These are phyloP conservation scores for Berkeleyomyces basicola DNA, from an alignment of 2,329 filamentous ascomycete genomes.

Conservation along the genomic window DNA sequence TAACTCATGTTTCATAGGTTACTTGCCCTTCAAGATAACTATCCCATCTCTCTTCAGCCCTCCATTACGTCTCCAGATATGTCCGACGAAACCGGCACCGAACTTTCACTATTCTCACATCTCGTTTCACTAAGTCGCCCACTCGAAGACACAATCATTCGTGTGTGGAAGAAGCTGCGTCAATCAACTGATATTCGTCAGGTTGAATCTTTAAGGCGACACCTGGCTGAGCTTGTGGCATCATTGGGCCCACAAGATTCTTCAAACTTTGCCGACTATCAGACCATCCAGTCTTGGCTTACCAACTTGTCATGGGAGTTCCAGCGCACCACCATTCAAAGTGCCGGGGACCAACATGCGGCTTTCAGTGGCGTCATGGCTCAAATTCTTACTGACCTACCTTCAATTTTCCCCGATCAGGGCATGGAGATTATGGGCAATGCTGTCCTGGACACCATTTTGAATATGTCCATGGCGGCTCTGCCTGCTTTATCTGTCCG, in stretches of 20 bases:
- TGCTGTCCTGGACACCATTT: conserved; percentile 48
- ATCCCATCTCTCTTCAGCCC: conserved; percentile 53
- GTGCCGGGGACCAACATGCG: conserved; percentile 6
- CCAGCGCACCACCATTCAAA: conserved; percentile 10
- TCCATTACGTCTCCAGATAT: conserved; percentile 34
- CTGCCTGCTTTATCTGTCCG: conserved; percentile 38
- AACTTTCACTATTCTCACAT: conserved; percentile 23
- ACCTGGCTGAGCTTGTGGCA: conserved; percentile 7
- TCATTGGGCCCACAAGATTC: conserved; percentile 21
- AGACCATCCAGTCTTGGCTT: conserved; percentile 46
- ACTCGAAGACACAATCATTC: conserved; percentile 37
- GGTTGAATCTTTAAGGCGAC: conserved; percentile 37
- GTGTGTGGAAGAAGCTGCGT: conserved; percentile 38
- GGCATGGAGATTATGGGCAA: conserved; percentile 61
- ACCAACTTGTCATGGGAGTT: conserved; percentile 43
- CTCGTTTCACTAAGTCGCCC: conserved; percentile 43
- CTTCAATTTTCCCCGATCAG: conserved; percentile 52
- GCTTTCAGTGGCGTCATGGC: conserved; percentile 12
- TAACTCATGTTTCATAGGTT: conserved; percentile 26
- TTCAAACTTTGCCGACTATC: conserved; percentile 27
- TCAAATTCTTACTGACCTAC: conserved; percentile 41
- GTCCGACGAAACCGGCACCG: conserved; percentile 9
- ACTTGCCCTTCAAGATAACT: conserved; percentile 53
- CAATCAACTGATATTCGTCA: conserved; percentile 46
- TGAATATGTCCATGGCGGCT: conserved; percentile 48